A percentile compares a stretch with the other conserved stretches of the same genome.
phyloP scores from a whole-genome alignment of 1,284 basidiomycete genomes.

The Cryptococcus amylolentus region DNA sequence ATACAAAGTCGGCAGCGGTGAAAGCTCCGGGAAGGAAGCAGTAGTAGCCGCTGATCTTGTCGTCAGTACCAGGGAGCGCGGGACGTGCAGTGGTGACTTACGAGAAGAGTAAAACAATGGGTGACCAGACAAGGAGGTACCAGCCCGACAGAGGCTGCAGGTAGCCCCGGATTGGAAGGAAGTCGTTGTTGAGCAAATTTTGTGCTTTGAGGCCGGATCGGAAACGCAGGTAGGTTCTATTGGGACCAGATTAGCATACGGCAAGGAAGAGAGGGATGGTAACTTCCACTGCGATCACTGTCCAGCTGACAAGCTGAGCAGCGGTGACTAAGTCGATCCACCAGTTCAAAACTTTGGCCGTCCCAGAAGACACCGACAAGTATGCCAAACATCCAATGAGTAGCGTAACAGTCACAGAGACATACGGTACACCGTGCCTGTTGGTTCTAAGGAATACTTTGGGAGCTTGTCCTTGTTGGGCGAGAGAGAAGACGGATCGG shows the following conservation, averaged over 20 bases:
- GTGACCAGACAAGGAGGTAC: conserved; percentile 26
- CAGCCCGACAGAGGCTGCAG: conserved; percentile 29
- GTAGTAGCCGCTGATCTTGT: conserved; percentile 17
- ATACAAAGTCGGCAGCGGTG: conserved; percentile 23
- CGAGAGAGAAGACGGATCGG: conserved; percentile 51
- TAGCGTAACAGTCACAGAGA: conserved; percentile 30
- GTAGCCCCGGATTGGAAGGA: conserved; percentile 16
- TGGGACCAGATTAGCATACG: neutral
- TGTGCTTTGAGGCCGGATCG: conserved; percentile 29
- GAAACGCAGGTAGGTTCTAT: conserved; percentile 33
- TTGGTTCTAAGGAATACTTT: conserved; percentile 53
- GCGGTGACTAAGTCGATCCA: conserved; percentile 28
- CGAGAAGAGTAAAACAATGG: conserved; percentile 27
- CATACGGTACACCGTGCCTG: conserved; percentile 48
- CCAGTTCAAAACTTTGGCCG: conserved; percentile 36
- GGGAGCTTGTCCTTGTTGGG: conserved; percentile 53
- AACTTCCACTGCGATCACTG: conserved; percentile 17
- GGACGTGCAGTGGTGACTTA: conserved; percentile 4
- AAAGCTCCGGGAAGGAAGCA: conserved; percentile 27
- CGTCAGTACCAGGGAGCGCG: neutral
- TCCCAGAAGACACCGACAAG: conserved; percentile 34
- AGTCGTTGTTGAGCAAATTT: conserved; percentile 19
- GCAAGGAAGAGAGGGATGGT: neutral
- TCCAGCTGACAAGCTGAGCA: conserved; percentile 32
- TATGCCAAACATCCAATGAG: conserved; percentile 44